phyloP scores from a whole-genome alignment of 2,329 filamentous ascomycete genomes.

The Rhynchosporium graminicola region DNA sequence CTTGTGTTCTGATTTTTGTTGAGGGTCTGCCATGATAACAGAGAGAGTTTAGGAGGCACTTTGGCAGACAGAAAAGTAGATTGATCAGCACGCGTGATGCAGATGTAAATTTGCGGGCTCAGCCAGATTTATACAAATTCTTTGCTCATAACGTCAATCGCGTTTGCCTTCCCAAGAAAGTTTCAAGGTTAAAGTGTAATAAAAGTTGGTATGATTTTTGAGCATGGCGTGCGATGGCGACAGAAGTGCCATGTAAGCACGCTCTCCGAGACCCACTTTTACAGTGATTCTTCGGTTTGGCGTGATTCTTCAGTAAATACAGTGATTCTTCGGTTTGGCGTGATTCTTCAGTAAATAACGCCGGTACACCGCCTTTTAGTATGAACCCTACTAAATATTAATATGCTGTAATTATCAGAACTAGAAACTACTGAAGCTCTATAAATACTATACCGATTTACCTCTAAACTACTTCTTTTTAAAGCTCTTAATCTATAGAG shows the following conservation, averaged over 20 bases:
- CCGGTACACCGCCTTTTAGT: too few species aligned
- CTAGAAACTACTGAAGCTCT: too few species aligned
- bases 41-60: not conserved
- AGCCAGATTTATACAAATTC: not conserved
- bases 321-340: too few species aligned
- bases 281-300: too few species aligned
- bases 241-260: slow-evolving; percentile 15
- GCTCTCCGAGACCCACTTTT: slow-evolving; percentile 12
- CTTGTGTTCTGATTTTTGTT: slow-evolving; percentile 17
- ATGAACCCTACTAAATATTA: too few species aligned
- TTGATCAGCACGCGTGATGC: not conserved
- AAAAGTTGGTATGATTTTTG: not conserved
- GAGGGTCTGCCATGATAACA: slow-evolving; percentile 16
- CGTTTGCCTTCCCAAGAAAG: not conserved
- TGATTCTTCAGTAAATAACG: too few species aligned
- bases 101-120: not conserved
- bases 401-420: too few species aligned
- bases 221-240: slow-evolving; percentile 18
- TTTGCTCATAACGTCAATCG: not conserved
- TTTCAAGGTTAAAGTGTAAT: slow-evolving; percentile 2
- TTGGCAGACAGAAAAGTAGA: not conserved
- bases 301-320: too few species aligned
- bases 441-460: too few species aligned
- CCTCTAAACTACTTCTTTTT: too few species aligned
- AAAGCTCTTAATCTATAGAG: too few species aligned